Evolutionary conservation across 2,329 filamentous ascomycete species (phyloP).

Genomic region (Thermothelomyces thermophilus): DNA sequence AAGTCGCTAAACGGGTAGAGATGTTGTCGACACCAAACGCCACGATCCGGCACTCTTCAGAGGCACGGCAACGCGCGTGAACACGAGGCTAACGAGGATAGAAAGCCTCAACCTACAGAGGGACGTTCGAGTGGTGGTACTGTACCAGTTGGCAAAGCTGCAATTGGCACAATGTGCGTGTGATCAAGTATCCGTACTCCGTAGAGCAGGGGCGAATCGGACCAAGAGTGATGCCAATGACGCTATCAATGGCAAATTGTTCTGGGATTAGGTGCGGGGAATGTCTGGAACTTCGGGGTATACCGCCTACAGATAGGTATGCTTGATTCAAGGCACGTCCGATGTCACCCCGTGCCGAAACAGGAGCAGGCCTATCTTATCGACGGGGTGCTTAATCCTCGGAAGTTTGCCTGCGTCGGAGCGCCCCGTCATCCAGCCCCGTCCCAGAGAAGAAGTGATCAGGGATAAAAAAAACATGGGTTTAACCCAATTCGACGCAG

Average conservation of each 20-base stretch:
- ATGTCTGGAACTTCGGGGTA: background rate
- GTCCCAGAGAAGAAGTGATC: too few relatives aligned
- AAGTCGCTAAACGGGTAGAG: background rate
- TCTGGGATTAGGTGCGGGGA: background rate
- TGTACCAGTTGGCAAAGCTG: background rate
- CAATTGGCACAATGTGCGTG: background rate
- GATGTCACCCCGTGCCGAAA: background rate
- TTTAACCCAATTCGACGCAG: too few relatives aligned
- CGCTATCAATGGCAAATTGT: background rate
- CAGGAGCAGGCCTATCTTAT: background rate
- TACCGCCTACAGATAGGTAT: background rate
- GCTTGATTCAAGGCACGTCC: background rate
- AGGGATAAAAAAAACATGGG: too few relatives aligned
- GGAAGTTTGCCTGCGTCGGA: too few relatives aligned
- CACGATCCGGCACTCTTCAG: conserved; percentile 14
- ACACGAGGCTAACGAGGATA: background rate
- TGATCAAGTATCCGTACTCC: too few relatives aligned
- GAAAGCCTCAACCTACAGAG: background rate
- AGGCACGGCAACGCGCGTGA: background rate
- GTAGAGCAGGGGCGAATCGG: background rate
- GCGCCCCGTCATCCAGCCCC: too few relatives aligned
- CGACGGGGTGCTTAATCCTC: background rate
- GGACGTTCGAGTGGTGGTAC: conserved; percentile 1
- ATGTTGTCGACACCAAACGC: conserved; percentile 1
- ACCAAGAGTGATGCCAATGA: background rate